Evolutionary conservation across 2,329 filamentous ascomycete species (phyloP).

Genomic region (Hymenoscyphus linearis): DNA sequence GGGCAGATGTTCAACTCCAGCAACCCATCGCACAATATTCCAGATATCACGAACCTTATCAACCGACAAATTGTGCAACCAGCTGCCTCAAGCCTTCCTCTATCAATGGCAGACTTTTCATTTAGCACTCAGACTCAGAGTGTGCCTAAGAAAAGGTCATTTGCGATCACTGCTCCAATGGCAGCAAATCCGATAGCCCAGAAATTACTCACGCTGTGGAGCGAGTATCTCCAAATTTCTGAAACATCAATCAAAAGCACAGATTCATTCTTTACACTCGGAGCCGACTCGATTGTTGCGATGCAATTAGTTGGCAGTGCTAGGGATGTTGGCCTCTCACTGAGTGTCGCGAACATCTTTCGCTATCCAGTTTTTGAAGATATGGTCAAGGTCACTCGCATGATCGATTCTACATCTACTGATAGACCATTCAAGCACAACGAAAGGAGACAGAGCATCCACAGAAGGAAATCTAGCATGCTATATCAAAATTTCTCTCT

Average conservation of each 20-base stretch:
- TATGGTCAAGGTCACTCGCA: constrained; percentile 36
- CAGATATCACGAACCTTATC: not conserved
- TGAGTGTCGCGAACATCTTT: constrained; percentile 40
- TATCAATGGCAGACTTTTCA: constrained; percentile 10
- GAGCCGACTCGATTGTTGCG: constrained; percentile 32
- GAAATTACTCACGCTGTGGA: constrained; percentile 15
- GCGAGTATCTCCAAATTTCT: constrained; percentile 15
- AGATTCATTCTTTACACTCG: constrained; percentile 38
- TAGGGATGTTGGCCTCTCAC: constrained; percentile 24
- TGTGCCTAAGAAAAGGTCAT: not conserved
- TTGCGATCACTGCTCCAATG: not conserved
- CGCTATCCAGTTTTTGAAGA: constrained; percentile 35
- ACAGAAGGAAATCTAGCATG: not conserved
- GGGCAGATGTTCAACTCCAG: constrained; percentile 11
- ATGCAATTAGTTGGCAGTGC: constrained; percentile 40
- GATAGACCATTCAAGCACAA: not conserved
- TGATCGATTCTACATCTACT: constrained; percentile 26
- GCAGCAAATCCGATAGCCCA: constrained; percentile 7
- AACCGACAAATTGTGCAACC: not conserved
- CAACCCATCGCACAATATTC: not conserved
- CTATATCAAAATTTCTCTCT: constrained; percentile 14
- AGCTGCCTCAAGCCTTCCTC: not conserved
- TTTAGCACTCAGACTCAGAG: not conserved
- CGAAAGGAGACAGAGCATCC: not conserved
- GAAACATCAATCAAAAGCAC: constrained; percentile 22